phyloP scores from a whole-genome alignment of 768 basidiomycete genomes.

The Amanita pseudoporphyria region DNA sequence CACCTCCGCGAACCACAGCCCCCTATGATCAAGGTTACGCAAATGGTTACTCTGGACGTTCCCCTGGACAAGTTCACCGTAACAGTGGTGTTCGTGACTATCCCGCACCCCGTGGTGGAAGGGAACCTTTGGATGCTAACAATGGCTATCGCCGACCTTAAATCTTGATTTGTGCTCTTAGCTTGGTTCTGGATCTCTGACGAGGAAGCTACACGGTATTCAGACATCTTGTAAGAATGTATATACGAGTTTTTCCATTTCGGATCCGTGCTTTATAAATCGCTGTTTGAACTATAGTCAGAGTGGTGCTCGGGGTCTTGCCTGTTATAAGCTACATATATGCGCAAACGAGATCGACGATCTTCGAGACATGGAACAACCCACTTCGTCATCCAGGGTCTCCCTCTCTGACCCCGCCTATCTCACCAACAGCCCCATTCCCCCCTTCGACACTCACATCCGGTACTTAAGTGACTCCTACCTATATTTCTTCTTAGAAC shows the following conservation, averaged over 20 bases:
- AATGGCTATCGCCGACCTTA: constrained; percentile 5
- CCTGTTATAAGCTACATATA: not conserved
- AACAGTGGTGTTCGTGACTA: constrained; percentile 1
- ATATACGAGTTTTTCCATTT: not conserved
- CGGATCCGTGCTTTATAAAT: not conserved
- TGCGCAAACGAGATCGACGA: not conserved
- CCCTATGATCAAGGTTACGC: constrained; percentile 44
- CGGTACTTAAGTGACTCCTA: constrained; percentile 66
- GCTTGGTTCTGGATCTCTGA: constrained; percentile 7
- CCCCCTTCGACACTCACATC: constrained; percentile 66
- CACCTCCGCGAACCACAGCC: constrained; percentile 39
- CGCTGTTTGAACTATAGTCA: not conserved
- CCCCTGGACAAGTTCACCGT: constrained; percentile 14
- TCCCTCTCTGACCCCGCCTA: constrained; percentile 27
- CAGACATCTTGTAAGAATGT: constrained; percentile 5
- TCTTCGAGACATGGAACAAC: constrained; percentile 20
- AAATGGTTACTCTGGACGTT: constrained; percentile 38
- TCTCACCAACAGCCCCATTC: constrained; percentile 43
- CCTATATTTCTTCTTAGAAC: constrained; percentile 77
- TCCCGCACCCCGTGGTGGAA: constrained; percentile 7
- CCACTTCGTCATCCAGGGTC: constrained; percentile 27
- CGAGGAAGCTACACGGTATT: constrained; percentile 2
- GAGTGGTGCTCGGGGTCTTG: constrained; percentile 5
- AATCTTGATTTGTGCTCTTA: not conserved
- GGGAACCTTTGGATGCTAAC: constrained; percentile 8